Percentiles rank a stretch among this genome's conserved stretches.
Conservation (phyloP, 257 asterid genomes). For the Salvia hispanica region DNA sequence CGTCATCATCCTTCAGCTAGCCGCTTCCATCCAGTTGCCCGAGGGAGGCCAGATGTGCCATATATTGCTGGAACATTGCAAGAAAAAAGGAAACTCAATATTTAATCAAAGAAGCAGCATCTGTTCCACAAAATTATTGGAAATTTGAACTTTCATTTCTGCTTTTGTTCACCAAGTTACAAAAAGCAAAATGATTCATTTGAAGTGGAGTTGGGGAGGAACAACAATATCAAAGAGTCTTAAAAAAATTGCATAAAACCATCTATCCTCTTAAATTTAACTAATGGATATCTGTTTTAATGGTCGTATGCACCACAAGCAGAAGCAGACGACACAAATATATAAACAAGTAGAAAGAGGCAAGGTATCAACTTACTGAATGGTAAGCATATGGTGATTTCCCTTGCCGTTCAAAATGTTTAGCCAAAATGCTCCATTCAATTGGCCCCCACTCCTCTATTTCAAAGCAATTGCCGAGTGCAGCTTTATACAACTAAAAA, state of each 20-base stretch:
- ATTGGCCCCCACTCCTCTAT: constrained; percentile 93
- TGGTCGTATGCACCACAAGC: constrained; percentile 20
- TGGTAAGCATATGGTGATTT: constrained; percentile 95
- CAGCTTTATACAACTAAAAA: constrained; percentile 73
- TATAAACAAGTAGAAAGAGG: neutral
- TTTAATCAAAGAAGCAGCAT: neutral
- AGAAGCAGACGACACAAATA: neutral
- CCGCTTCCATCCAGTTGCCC: constrained; percentile 91
- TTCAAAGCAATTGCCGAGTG: constrained; percentile 80
- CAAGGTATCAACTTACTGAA: constrained; percentile 63
- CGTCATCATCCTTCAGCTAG: constrained; percentile 32
- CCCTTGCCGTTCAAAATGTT: constrained; percentile 95
- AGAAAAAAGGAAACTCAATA: neutral
- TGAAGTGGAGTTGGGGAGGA: neutral
- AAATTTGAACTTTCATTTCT: neutral
- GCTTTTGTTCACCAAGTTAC: neutral
- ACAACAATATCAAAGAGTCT: too few species aligned
- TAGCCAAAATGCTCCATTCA: constrained; percentile 88
- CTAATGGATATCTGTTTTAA: constrained; percentile 6
- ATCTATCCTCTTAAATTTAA: neutral
- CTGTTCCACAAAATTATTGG: neutral
- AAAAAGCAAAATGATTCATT: neutral
- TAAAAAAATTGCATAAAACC: neutral
- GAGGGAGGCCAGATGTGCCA: constrained; percentile 85
- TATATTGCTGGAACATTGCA: constrained; percentile 60